Conservation (phyloP, 2,329 filamentous ascomycete species). For the Colletotrichum filicis region DNA sequence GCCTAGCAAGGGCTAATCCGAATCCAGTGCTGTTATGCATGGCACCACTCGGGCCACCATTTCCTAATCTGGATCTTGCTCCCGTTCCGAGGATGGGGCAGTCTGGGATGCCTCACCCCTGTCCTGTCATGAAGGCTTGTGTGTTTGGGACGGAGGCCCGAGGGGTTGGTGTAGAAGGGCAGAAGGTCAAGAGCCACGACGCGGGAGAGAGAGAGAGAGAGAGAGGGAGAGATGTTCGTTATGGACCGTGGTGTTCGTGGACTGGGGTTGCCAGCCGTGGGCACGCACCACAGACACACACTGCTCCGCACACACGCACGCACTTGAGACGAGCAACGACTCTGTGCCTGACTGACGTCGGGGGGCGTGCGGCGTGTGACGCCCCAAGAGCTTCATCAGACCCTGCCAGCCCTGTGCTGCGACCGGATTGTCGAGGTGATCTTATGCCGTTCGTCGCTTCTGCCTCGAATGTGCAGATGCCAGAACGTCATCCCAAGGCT, state of each 20-base stretch:
- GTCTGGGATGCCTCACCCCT: conserved; percentile 37
- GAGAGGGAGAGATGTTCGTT: conserved; percentile 6
- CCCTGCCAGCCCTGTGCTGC: conserved; percentile 45
- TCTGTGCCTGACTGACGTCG: conserved; percentile 44
- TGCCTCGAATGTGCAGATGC: conserved; percentile 25
- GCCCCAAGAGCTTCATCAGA: conserved; percentile 43
- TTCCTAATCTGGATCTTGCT: conserved; percentile 42
- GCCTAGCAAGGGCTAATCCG: conserved; percentile 25
- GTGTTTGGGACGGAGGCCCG: conserved; percentile 38
- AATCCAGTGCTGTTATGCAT: conserved; percentile 37
- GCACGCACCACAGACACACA: conserved; percentile 42
- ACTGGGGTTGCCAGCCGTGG: conserved; percentile 43
- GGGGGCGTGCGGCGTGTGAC: conserved; percentile 41
- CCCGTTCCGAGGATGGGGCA: conserved; percentile 40
- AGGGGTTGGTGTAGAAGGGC: conserved; percentile 16
- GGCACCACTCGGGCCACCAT: conserved; percentile 37
- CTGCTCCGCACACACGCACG: conserved; percentile 28
- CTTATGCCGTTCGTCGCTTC: conserved; percentile 41
- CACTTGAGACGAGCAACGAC: conserved; percentile 58
- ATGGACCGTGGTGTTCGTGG: conserved; percentile 46
- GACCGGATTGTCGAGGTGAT: conserved; percentile 59
- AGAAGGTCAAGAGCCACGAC: neutral
- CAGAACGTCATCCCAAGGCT: conserved; percentile 34
- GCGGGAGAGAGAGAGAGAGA: no score
- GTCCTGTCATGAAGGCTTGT: conserved; percentile 45